Evolutionary conservation across 1,284 basidiomycete species (phyloP).

Genomic region (Ganoderma boninense): DNA sequence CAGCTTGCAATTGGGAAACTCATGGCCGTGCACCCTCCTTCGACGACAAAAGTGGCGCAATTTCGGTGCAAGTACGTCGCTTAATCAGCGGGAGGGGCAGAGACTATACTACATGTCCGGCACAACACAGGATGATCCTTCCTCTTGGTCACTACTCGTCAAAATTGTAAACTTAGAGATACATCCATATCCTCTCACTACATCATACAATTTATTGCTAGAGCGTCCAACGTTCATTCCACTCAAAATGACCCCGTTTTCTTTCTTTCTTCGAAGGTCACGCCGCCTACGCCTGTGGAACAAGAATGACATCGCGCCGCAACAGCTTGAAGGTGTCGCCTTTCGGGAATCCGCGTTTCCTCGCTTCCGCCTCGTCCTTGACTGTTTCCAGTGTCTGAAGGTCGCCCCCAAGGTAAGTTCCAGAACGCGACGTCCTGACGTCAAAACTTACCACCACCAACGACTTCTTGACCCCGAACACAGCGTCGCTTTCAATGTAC

Average conservation of each 20-base stretch:
- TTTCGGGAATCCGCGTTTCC: conserved; percentile 68
- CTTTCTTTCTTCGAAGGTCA: conserved; percentile 39
- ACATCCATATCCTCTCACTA: neutral
- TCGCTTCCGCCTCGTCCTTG: conserved; percentile 59
- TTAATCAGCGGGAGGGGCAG: too few relatives aligned
- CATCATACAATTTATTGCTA: neutral
- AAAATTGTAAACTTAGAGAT: too few relatives aligned
- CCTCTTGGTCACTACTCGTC: too few relatives aligned
- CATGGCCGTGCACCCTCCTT: neutral
- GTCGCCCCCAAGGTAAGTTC: conserved; percentile 3
- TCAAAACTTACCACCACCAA: conserved; percentile 58
- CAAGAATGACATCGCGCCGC: conserved; percentile 67
- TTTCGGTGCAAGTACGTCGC: too few relatives aligned
- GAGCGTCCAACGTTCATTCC: neutral
- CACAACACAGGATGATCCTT: too few relatives aligned
- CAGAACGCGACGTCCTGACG: conserved; percentile 16
- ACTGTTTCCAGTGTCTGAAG: conserved; percentile 58
- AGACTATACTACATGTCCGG: too few relatives aligned
- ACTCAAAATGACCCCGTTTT: conserved; percentile 18
- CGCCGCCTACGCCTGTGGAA: conserved; percentile 59
- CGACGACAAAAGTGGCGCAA: too few relatives aligned
- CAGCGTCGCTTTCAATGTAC: conserved; percentile 73
- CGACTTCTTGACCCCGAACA: conserved; percentile 82
- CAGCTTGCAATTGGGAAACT: neutral
- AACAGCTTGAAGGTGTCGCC: conserved; percentile 68